These are phyloP conservation scores for Herpotrichia juniperi DNA, from an alignment of 2,329 filamentous ascomycete species.

Conservation along the genomic window DNA sequence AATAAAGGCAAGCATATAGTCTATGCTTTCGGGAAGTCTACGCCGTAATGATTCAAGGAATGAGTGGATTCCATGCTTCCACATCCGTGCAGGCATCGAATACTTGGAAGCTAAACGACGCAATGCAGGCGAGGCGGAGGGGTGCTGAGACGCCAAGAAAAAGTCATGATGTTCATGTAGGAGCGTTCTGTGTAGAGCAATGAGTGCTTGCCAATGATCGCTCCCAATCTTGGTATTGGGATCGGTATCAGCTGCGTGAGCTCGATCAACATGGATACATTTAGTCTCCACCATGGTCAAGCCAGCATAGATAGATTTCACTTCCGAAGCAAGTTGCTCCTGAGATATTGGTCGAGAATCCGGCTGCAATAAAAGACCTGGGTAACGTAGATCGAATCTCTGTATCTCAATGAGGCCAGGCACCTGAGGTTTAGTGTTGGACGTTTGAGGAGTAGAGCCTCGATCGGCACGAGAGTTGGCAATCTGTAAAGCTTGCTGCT, in stretches of 20 bases:
- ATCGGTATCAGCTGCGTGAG: conserved; percentile 57
- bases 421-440: conserved; percentile 13
- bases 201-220: conserved; percentile 84
- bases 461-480: conserved; percentile 17
- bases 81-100: conserved; percentile 91
- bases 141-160: conserved; percentile 86
- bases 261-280: conserved; percentile 81
- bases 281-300: conserved; percentile 86
- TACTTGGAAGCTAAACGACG: conserved; percentile 77
- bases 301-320: conserved; percentile 82
- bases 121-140: conserved; percentile 72
- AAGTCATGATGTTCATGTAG: conserved; percentile 71
- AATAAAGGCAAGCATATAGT: conserved; percentile 91
- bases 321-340: conserved; percentile 79
- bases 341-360: conserved; percentile 74
- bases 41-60: conserved; percentile 74
- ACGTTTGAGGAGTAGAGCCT: conserved; percentile 6
- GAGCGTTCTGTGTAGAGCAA: conserved; percentile 79
- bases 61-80: conserved; percentile 88
- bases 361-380: conserved; percentile 60
- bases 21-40: conserved; percentile 74
- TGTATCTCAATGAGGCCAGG: conserved; percentile 42
- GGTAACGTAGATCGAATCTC: conserved; percentile 38
- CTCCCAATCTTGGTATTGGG: conserved; percentile 53
- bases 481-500: conserved; percentile 19